Evolutionary conservation across 2,329 filamentous ascomycete species (phyloP).

Genomic region (Dichotomopilus funicola): DNA sequence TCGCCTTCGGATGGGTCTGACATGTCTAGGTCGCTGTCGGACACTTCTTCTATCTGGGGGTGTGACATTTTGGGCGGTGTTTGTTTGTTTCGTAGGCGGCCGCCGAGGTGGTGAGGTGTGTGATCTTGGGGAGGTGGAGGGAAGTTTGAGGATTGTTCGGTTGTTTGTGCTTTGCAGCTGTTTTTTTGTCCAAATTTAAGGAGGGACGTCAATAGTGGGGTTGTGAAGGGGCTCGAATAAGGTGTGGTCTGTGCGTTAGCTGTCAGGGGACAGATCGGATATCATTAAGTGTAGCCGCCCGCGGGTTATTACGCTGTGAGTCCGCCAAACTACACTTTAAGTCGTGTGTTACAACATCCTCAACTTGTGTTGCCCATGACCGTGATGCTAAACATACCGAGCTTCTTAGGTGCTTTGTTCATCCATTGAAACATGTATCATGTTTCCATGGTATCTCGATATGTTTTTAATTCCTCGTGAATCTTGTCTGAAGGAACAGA

Average conservation of each 20-base stretch:
- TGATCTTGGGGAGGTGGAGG: too few relatives aligned
- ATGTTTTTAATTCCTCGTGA: too few relatives aligned
- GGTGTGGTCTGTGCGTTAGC: slow-evolving; percentile 3
- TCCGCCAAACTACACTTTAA: not conserved
- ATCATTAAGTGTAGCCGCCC: not conserved
- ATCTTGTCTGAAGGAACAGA: too few relatives aligned
- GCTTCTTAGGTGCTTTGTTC: too few relatives aligned
- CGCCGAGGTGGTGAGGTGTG: not conserved
- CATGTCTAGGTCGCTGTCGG: slow-evolving; percentile 64
- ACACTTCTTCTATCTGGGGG: slow-evolving; percentile 87
- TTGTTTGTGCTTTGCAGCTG: not conserved
- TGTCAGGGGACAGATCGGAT: not conserved
- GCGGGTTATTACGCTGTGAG: not conserved
- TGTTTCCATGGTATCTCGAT: too few relatives aligned
- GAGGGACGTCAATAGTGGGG: slow-evolving; percentile 6
- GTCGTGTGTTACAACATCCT: too few relatives aligned
- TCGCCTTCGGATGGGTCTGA: slow-evolving; percentile 86
- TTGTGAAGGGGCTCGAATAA: not conserved
- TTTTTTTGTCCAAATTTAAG: not conserved
- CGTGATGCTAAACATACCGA: too few relatives aligned
- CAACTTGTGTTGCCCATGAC: too few relatives aligned
- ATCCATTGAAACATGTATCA: too few relatives aligned
- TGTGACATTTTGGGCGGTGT: slow-evolving; percentile 45
- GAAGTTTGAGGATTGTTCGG: not conserved
- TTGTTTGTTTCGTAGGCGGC: not conserved